Conservation (phyloP, 495 filamentous ascomycete species). For the Aspergillus conjunctus region DNA sequence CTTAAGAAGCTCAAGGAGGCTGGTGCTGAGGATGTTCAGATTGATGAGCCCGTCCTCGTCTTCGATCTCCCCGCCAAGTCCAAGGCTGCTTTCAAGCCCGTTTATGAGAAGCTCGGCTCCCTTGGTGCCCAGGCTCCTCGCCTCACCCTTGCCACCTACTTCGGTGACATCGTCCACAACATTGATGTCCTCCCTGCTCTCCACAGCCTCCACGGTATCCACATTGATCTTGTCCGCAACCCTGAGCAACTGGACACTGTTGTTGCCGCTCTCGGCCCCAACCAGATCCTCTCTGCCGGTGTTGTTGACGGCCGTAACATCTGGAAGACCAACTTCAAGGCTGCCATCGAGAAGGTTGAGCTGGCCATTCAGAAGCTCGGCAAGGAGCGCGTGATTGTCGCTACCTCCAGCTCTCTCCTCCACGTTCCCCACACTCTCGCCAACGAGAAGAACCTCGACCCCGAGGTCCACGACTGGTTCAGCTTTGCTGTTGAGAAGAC, state of each 20-base stretch:
- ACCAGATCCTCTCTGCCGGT: conserved; percentile 88
- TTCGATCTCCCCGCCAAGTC: conserved; percentile 83
- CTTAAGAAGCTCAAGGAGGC: conserved; percentile 89
- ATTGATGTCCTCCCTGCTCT: conserved; percentile 76
- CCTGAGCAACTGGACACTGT: conserved; percentile 92
- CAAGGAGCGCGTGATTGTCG: conserved; percentile 92
- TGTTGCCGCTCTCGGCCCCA: conserved; percentile 71
- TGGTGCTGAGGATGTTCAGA: conserved; percentile 92
- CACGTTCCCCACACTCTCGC: conserved; percentile 97
- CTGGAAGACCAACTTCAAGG: conserved; percentile 98
- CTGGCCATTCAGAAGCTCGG: conserved; percentile 88
- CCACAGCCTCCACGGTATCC: conserved; percentile 75
- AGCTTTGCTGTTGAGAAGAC: conserved; percentile 96
- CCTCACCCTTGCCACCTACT: conserved; percentile 90
- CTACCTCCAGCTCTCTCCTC: conserved; percentile 94
- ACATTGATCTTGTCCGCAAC: conserved; percentile 95
- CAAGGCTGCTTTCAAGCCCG: conserved; percentile 97
- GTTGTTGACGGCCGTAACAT: conserved; percentile 99
- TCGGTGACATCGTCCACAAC: conserved; percentile 99
- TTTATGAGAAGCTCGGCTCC: conserved; percentile 82
- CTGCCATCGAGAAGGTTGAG: conserved; percentile 85
- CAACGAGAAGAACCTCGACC: conserved; percentile 93
- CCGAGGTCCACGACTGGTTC: conserved; percentile 96
- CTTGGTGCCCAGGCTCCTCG: conserved; percentile 77
- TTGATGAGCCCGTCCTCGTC: conserved; percentile 95